phyloP scores from a whole-genome alignment of 306 rosid genomes.

The Castanea sativa region DNA sequence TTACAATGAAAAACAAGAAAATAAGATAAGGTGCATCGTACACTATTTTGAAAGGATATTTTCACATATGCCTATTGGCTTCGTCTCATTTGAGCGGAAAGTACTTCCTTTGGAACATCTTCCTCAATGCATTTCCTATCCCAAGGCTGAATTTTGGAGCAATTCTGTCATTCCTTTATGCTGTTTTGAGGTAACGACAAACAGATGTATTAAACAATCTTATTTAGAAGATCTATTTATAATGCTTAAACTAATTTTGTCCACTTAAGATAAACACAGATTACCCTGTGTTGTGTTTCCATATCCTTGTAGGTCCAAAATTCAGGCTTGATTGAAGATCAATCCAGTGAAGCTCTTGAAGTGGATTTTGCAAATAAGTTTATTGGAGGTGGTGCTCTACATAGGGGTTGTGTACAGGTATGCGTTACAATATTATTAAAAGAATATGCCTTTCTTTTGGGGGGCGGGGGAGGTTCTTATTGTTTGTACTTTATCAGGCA shows the following conservation, averaged over 20 bases:
- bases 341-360: conserved; percentile 66
- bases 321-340: conserved; percentile 84
- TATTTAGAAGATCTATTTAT: not conserved
- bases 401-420: conserved; percentile 89
- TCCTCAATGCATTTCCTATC: conserved; percentile 48
- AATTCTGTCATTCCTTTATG: conserved; percentile 64
- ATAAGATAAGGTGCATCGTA: conserved; percentile 73
- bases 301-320: conserved; percentile 49
- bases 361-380: conserved; percentile 93
- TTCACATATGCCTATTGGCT: conserved; percentile 58
- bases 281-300: conserved; percentile 14
- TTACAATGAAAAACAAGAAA: conserved; percentile 59
- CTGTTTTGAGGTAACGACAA: conserved; percentile 61
- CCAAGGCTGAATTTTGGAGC: conserved; percentile 65
- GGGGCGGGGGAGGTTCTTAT: not conserved
- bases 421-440: conserved; percentile 9
- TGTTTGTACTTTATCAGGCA: not conserved
- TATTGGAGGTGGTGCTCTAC: conserved; percentile 91
- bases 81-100: conserved; percentile 88
- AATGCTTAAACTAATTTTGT: not conserved
- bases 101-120: conserved; percentile 56
- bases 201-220: not conserved
- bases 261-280: not conserved
- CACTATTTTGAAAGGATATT: conserved; percentile 85
- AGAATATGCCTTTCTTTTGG: too few relatives aligned